Evolutionary conservation across 139 green algal species (phyloP), one percentile per base, ranked within the genome.

Genomic region (Chlorella vulgaris): DNA sequence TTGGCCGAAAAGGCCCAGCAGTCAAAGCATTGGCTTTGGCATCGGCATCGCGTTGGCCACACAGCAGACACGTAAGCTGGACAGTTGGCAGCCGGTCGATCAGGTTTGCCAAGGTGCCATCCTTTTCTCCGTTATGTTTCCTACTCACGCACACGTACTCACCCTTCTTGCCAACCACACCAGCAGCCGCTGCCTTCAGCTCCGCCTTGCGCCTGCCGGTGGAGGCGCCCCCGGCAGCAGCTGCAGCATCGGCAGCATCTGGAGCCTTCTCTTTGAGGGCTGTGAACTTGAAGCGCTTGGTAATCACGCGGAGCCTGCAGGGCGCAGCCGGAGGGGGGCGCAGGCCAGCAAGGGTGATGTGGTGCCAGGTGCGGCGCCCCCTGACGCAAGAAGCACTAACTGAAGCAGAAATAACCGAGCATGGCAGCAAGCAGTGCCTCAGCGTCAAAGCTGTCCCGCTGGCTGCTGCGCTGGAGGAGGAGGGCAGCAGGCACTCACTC

Each of bases 251-350:
- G 5, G 22, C 47, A 1, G 7, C 33, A 7, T 13, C 43, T 3
- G 50, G 40, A 3, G 51, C 18, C 0, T 21, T 31, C 35, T 67
- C 50, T 36, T 79, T 79, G 24, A 79, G 22, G 1, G 51, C 73
- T 10, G 73, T 79, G 73, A 79, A 79, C 53, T 79, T 68, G 73
- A 79, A 79, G 33, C 38, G 73, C 73, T 79, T 79, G 73, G 73
- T 79, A 26, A 79, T 79, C 51, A 26, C 29, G 18, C 18, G 31
- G 35, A 79, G 53, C 53, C 73, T 79, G 51, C 26, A 50, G 10
- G 55, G 2, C 28, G n/a, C n/a, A n/a, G n/a, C n/a, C n/a, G n/a
- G n/a, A n/a, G n/a, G n/a, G n/a, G n/a, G n/a, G n/a, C n/a, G 29
- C 18, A 38, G 24, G 38, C 19, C 6, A 40, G 2, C 2, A 22